Conservation (phyloP, 192 early-diverging fungal genomes). For the Spizellomyces sp. region DNA sequence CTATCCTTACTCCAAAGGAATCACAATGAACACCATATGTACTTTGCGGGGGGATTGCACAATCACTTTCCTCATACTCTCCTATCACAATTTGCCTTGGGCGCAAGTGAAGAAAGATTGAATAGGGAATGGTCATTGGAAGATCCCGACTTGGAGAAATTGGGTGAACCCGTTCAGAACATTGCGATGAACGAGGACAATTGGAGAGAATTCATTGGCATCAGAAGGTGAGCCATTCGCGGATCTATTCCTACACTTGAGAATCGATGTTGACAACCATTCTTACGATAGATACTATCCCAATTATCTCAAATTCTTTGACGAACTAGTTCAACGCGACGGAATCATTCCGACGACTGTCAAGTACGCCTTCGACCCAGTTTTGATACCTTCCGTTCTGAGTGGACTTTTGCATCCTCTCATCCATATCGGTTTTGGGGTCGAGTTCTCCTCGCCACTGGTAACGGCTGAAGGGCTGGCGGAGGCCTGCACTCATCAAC, state of each 20-base stretch:
- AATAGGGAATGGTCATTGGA: not conserved
- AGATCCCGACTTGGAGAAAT: not conserved
- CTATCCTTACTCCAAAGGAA: not conserved
- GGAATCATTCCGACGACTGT: not conserved
- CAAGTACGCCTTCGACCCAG: slow-evolving; percentile 1
- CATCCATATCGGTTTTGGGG: slow-evolving; percentile 22
- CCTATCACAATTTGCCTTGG: slow-evolving; percentile 1
- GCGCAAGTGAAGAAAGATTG: not conserved
- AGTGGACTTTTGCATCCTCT: slow-evolving; percentile 19
- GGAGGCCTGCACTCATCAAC: not conserved
- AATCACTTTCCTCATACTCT: slow-evolving; percentile 10
- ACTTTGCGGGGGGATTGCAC: slow-evolving; percentile 1
- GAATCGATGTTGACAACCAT: not conserved
- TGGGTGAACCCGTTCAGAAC: not conserved
- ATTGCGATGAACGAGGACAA: not conserved
- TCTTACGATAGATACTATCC: not conserved
- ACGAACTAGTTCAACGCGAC: not conserved
- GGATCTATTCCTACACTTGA: too few relatives aligned
- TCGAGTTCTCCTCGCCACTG: slow-evolving; percentile 11
- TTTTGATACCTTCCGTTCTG: not conserved
- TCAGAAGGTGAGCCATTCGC: not conserved
- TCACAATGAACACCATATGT: slow-evolving; percentile 9
- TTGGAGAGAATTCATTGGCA: not conserved
- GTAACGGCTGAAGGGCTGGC: slow-evolving; percentile 25
- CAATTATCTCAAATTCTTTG: slow-evolving; percentile 5